Evolutionary conservation across 345 rosid species (phyloP).

Genomic region (Aquilaria malaccensis): DNA sequence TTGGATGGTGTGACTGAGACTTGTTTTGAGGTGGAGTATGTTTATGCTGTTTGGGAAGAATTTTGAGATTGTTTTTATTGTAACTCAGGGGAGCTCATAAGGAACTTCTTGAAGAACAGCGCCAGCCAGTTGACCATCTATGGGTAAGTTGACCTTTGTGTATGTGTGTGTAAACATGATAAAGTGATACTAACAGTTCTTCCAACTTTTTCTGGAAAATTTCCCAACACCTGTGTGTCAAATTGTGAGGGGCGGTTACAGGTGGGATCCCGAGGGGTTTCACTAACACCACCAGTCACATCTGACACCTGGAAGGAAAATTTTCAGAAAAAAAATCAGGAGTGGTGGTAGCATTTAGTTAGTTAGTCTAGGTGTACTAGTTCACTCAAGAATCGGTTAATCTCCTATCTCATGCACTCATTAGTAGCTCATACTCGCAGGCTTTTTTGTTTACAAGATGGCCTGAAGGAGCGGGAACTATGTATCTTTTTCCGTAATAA

Average conservation of each 20-base stretch:
- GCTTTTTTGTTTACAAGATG: conserved; percentile 84
- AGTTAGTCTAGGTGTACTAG: not conserved
- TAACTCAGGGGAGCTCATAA: conserved; percentile 66
- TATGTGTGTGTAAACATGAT: conserved; percentile 14
- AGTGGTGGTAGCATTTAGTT: too few species aligned
- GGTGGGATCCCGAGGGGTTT: too few species aligned
- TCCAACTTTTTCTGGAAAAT: too few species aligned
- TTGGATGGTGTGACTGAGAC: too few species aligned
- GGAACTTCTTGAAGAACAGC: conserved; percentile 68
- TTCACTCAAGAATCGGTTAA: not conserved
- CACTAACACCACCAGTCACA: too few species aligned
- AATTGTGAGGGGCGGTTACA: too few species aligned
- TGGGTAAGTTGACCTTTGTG: conserved; percentile 48
- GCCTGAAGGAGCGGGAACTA: conserved; percentile 88
- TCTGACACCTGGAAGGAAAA: too few species aligned
- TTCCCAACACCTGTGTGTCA: too few species aligned
- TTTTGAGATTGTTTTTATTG: conserved; percentile 15
- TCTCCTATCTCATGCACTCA: not conserved
- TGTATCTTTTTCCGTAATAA: conserved; percentile 98
- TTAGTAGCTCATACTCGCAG: conserved; percentile 33
- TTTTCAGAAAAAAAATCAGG: too few species aligned
- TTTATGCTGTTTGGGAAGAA: conserved; percentile 6
- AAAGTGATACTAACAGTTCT: too few species aligned
- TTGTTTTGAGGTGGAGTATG: not conserved
- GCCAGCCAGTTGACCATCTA: conserved; percentile 86